Percentiles rank a stretch among this genome's conserved stretches.
phyloP scores from a whole-genome alignment of 1,284 basidiomycete genomes.

The Ceraceosorus guamensis region DNA sequence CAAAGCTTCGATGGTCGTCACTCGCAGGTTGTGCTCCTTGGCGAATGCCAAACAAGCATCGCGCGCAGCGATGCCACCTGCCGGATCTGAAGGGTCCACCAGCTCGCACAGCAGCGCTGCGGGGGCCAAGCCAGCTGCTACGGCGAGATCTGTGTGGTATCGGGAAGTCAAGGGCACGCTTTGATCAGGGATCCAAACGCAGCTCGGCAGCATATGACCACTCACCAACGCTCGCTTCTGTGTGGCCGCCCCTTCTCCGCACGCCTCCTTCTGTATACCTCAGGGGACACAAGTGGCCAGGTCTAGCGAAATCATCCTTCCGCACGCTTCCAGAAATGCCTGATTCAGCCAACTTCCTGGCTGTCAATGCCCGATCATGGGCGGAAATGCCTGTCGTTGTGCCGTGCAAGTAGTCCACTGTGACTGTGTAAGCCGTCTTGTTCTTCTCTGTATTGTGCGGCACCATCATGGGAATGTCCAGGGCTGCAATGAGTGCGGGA shows the following conservation, averaged over 20 bases:
- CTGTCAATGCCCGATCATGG: slow-evolving; percentile 83
- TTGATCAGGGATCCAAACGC: neutral
- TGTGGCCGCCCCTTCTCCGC: slow-evolving; percentile 79
- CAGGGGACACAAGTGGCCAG: slow-evolving; percentile 91
- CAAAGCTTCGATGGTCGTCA: slow-evolving; percentile 78
- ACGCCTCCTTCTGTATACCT: slow-evolving; percentile 80
- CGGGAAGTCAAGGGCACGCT: neutral
- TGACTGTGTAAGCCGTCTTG: slow-evolving; percentile 93
- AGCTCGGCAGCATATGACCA: slow-evolving; percentile 10
- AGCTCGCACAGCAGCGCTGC: slow-evolving; percentile 90
- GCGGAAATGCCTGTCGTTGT: slow-evolving; percentile 96
- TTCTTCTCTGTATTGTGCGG: slow-evolving; percentile 81
- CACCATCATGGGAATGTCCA: slow-evolving; percentile 92
- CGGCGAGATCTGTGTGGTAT: slow-evolving; percentile 72
- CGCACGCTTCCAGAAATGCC: slow-evolving; percentile 6
- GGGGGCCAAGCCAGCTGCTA: slow-evolving; percentile 65
- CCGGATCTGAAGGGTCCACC: slow-evolving; percentile 77
- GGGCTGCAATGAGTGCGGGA: slow-evolving; percentile 64
- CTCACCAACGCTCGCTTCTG: slow-evolving; percentile 71
- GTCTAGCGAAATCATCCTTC: slow-evolving; percentile 72
- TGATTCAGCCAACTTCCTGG: slow-evolving; percentile 65
- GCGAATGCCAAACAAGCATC: slow-evolving; percentile 90
- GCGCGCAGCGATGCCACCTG: slow-evolving; percentile 88
- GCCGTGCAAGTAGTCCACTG: slow-evolving; percentile 84
- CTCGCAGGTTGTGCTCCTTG: slow-evolving; percentile 79